Evolutionary conservation across 495 filamentous ascomycete species (phyloP), one percentile per base, ranked within the genome.

Genomic region (Pyrenula massariospora): DNA sequence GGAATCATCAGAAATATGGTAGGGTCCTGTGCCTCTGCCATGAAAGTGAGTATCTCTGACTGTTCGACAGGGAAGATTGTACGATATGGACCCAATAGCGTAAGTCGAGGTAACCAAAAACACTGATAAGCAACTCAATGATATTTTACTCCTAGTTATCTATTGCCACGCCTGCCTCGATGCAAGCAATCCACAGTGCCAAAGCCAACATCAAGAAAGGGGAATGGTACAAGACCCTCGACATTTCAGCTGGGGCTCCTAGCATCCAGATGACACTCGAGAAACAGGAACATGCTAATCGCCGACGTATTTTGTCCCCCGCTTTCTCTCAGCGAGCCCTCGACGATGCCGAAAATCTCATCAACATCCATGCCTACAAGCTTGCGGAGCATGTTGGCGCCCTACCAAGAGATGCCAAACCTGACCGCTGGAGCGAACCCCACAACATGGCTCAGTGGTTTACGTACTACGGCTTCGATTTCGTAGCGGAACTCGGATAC

Each of bases 271-370:
- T n/a, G 60, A 60, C n/a, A 55, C 25, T 36, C 12, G 65, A 72
- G 31, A 59, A 56, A 2, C 54, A 53, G 15, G 24, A 56, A 3
- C 73, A 75, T 56, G 67, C 67, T 49, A 57, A 61, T 15, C 62
- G 68, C 12, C 65, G 73, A 12, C 61, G 62, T 5, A 55, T 68
- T 22, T 71, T 71, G 71, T 63, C 63, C 52, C 60, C 58, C 3
- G 72, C 60, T 0, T 73, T 74, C 53, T 64, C 64, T 2, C 57
- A 60, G 15, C 25, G 54, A 5, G 63, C 64, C 21, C 50, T 60
- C 15, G 54, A 51, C 21, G 22, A 51, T 2, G 57, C 59, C 11
- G 65, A 66, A 54, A 42, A 58, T 8, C 47, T 66, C 56, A 60
- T 66, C 55, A 52, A 48, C 24, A 48, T 56, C 23, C 51, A 58